Conservation (phyloP, 2,329 filamentous ascomycete genomes). For the Escovopsis weberi region DNA sequence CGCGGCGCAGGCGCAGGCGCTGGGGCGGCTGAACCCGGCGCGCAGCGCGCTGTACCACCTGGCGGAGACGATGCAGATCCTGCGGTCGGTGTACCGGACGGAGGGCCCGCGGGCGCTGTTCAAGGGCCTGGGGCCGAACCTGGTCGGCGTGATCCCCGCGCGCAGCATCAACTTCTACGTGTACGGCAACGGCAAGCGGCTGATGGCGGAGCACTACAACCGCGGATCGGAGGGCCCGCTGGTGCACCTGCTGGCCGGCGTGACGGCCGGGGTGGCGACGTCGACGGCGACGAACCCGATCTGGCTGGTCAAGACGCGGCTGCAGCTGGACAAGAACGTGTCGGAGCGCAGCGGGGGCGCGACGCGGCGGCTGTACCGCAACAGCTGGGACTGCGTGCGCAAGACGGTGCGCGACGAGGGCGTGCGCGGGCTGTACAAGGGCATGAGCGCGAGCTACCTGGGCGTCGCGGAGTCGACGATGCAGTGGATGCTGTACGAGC, state of each 20-base stretch:
- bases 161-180: constrained; percentile 87
- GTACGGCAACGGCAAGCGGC: constrained; percentile 80
- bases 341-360: constrained; percentile 43
- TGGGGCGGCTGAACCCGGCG: constrained; percentile 40
- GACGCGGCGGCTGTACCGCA: constrained; percentile 58
- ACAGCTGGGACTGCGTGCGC: constrained; percentile 74
- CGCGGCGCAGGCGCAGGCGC: constrained; percentile 39
- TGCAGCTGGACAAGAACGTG: constrained; percentile 82
- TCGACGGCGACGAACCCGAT: constrained; percentile 91
- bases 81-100: constrained; percentile 61
- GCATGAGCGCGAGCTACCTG: constrained; percentile 80
- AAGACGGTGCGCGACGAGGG: constrained; percentile 75
- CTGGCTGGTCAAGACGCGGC: constrained; percentile 86
- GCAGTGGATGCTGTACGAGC: constrained; percentile 91
- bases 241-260: constrained; percentile 66
- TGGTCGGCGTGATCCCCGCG: constrained; percentile 79
- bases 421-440: constrained; percentile 69
- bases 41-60: constrained; percentile 61
- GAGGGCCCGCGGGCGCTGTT: constrained; percentile 84
- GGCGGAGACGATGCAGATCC: constrained; percentile 71
- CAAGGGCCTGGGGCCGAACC: constrained; percentile 82
- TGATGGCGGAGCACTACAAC: constrained; percentile 65
- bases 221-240: constrained; percentile 52
- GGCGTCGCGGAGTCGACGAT: constrained; percentile 81
- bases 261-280: constrained; percentile 67